Conservation (phyloP, 2,329 filamentous ascomycete species). For the Trichoderma gracile region DNA sequence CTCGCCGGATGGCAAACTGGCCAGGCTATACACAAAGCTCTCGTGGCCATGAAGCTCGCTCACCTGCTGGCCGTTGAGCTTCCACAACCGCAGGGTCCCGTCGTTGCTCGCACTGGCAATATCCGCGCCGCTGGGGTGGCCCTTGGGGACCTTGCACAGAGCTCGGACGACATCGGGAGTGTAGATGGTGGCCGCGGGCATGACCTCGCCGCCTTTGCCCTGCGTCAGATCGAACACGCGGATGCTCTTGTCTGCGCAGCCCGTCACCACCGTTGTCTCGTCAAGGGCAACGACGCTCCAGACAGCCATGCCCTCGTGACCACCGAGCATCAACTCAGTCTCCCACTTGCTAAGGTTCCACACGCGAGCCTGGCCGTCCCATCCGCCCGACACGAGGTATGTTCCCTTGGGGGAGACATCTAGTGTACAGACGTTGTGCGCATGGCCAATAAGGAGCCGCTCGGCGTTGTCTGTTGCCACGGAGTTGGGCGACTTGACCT, state of each 20-base stretch:
- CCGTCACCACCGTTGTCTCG: slow-evolving; percentile 79
- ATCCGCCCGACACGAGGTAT: slow-evolving; percentile 86
- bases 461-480: slow-evolving; percentile 75
- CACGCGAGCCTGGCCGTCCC: slow-evolving; percentile 85
- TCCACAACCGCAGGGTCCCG: slow-evolving; percentile 85
- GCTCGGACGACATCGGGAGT: slow-evolving; percentile 84
- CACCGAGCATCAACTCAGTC: slow-evolving; percentile 66
- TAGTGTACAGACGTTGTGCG: slow-evolving; percentile 82
- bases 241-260: slow-evolving; percentile 86
- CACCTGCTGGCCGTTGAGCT: slow-evolving; percentile 72
- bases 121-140: slow-evolving; percentile 80
- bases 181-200: slow-evolving; percentile 56
- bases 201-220: slow-evolving; percentile 55
- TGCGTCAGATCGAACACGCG: slow-evolving; percentile 75
- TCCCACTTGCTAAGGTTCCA: slow-evolving; percentile 91
- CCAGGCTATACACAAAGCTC: slow-evolving; percentile 89
- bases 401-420: slow-evolving; percentile 72
- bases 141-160: slow-evolving; percentile 75
- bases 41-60: slow-evolving; percentile 84
- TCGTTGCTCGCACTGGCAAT: slow-evolving; percentile 96
- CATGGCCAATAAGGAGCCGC: slow-evolving; percentile 81
- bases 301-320: slow-evolving; percentile 74
- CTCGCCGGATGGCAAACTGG: slow-evolving; percentile 77
- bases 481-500: slow-evolving; percentile 74
- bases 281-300: slow-evolving; percentile 91